A percentile compares a stretch with the other conserved stretches of the same genome.
These are phyloP conservation scores for Trichoderma virens DNA, from an alignment of 495 filamentous ascomycete genomes.

Conservation along the genomic window DNA sequence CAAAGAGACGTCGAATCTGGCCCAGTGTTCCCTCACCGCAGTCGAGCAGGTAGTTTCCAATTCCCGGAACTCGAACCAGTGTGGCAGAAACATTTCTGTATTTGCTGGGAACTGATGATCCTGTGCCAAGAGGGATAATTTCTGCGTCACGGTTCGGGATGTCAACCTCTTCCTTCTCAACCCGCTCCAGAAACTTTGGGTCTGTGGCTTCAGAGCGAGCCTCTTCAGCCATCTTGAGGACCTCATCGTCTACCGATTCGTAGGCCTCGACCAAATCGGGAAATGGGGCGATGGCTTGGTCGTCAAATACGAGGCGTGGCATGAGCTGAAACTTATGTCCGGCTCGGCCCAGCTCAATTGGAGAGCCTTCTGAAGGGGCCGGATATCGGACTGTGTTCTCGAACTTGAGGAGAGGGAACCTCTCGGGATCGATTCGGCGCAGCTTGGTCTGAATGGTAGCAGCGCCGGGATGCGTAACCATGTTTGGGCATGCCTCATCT, in stretches of 20 bases:
- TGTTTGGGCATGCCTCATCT: conserved; percentile 62
- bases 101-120: conserved; percentile 79
- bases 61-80: conserved; percentile 71
- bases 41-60: conserved; percentile 80
- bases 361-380: conserved; percentile 12
- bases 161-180: conserved; percentile 38
- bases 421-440: conserved; percentile 57
- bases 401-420: conserved; percentile 58
- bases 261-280: conserved; percentile 45
- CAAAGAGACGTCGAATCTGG: conserved; percentile 72
- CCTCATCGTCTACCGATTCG: conserved; percentile 32
- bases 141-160: conserved; percentile 68
- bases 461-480: conserved; percentile 55
- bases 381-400: conserved; percentile 32
- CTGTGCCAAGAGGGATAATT: conserved; percentile 81
- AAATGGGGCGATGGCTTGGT: conserved; percentile 36
- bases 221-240: conserved; percentile 41
- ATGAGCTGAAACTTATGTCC: conserved; percentile 53
- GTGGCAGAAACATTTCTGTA: conserved; percentile 93
- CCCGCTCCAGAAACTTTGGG: conserved; percentile 29
- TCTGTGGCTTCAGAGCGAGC: conserved; percentile 36
- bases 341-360: conserved; percentile 20
- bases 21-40: conserved; percentile 90
- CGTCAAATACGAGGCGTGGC: conserved; percentile 50
- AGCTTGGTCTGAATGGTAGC: conserved; percentile 57